Evolutionary conservation across 768 basidiomycete genomes (phyloP).

Genomic region (Termitomyces sp.): DNA sequence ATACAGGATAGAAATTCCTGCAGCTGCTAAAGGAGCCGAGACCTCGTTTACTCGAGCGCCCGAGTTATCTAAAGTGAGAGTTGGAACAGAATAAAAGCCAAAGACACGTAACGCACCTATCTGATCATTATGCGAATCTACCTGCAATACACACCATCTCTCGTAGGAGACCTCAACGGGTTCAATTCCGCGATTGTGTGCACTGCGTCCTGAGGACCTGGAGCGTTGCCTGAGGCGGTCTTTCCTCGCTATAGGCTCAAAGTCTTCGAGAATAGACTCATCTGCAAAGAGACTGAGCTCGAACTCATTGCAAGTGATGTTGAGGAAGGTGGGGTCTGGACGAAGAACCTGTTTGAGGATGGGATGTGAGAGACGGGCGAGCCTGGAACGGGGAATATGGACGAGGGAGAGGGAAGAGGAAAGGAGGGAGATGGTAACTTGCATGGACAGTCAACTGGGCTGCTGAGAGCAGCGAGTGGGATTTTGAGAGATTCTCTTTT

Average conservation of each 20-base stretch:
- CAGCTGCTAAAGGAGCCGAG: conserved; percentile 68
- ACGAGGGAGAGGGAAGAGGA: conserved; percentile 68
- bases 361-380: conserved; percentile 50
- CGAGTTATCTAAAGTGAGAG: conserved; percentile 43
- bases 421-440: conserved; percentile 63
- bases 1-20: conserved; percentile 77
- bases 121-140: conserved; percentile 72
- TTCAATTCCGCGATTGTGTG: conserved; percentile 27
- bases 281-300: conserved; percentile 75
- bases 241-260: conserved; percentile 52
- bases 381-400: conserved; percentile 67
- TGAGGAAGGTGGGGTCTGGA: conserved; percentile 62
- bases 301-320: conserved; percentile 72
- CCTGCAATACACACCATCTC: conserved; percentile 74
- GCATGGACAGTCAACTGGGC: conserved; percentile 20
- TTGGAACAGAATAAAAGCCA: background rate
- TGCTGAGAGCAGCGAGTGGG: background rate
- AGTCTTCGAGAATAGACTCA: conserved; percentile 47
- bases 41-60: conserved; percentile 72
- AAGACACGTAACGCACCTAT: conserved; percentile 39
- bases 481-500: background rate
- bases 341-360: conserved; percentile 66
- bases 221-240: conserved; percentile 45
- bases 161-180: conserved; percentile 68
- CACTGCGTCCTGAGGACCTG: conserved; percentile 22